Percentiles rank a stretch among this genome's conserved stretches.
Conservation (phyloP, 2,329 filamentous ascomycete genomes). For the Fusarium zealandicum region DNA sequence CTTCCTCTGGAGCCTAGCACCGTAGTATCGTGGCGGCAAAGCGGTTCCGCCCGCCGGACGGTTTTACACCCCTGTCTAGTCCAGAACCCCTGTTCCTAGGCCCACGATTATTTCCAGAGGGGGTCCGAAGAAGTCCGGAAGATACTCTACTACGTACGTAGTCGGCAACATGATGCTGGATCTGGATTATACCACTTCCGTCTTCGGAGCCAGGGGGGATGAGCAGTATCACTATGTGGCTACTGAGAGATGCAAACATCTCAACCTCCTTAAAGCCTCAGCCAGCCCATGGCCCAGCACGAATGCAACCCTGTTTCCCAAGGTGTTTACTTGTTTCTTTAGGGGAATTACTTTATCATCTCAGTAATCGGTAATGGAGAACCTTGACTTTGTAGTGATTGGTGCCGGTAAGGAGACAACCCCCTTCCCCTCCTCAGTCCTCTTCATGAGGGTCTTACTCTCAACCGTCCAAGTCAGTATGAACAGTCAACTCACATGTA, state of each 20-base stretch:
- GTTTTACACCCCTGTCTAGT: neutral
- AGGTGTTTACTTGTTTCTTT: neutral
- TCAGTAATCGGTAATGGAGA: constrained; percentile 47
- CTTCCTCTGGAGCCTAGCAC: no score
- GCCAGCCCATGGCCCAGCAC: neutral
- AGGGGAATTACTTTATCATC: neutral
- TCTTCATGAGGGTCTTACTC: neutral
- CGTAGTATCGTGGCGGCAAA: neutral
- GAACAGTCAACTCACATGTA: constrained; percentile 1
- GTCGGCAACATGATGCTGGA: no score
- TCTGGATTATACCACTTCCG: no score
- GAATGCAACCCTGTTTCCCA: neutral
- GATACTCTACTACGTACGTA: no score
- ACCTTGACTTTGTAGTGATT: constrained; percentile 56
- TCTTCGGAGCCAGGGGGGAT: no score
- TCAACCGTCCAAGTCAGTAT: neutral
- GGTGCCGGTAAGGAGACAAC: constrained; percentile 58
- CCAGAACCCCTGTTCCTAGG: neutral
- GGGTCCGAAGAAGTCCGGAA: no score
- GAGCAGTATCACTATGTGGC: no score
- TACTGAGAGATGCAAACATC: neutral
- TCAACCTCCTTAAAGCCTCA: constrained; percentile 15
- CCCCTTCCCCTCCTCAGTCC: neutral
- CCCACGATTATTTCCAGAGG: no score
- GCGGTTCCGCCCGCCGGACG: neutral